A percentile compares a stretch with the other conserved stretches of the same genome.
Evolutionary conservation across 140 eudicot genomes (phyloP).

Genomic region (Ambrosia hybrid): DNA sequence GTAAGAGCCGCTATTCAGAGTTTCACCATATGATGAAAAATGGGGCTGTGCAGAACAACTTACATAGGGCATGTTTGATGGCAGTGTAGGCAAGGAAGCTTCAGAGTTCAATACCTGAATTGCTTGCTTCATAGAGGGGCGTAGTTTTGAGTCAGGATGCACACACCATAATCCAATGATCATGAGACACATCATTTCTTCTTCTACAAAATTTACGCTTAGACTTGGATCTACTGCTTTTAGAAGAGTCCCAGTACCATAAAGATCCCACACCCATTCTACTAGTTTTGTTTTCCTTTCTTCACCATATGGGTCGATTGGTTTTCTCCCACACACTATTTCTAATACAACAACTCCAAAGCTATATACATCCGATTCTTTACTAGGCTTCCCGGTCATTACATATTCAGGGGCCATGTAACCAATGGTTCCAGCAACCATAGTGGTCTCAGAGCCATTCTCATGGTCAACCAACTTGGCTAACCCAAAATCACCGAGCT

Average conservation of each 20-base stretch:
- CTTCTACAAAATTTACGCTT: not conserved
- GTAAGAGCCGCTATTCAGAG: no score
- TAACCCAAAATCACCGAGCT: slow-evolving; percentile 48
- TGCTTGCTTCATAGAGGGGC: not conserved
- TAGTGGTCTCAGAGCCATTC: slow-evolving; percentile 33
- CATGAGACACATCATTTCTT: not conserved
- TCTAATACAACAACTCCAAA: no score
- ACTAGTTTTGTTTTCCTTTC: no score
- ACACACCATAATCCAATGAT: not conserved
- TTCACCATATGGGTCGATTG: no score
- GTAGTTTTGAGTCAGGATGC: not conserved
- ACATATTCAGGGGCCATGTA: not conserved
- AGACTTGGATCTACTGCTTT: not conserved
- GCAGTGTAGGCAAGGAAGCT: not conserved
- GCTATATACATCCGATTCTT: no score
- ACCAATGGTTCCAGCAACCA: slow-evolving; percentile 28
- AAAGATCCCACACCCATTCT: no score
- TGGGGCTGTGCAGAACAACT: no score
- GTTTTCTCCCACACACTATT: no score
- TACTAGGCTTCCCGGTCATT: no score
- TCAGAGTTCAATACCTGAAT: slow-evolving; percentile 4
- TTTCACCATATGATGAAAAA: no score
- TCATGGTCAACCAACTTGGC: slow-evolving; percentile 48
- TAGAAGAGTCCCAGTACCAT: no score
- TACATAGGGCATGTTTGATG: not conserved